Conservation (phyloP, 768 basidiomycete genomes). For the Suillus clintonianus region DNA sequence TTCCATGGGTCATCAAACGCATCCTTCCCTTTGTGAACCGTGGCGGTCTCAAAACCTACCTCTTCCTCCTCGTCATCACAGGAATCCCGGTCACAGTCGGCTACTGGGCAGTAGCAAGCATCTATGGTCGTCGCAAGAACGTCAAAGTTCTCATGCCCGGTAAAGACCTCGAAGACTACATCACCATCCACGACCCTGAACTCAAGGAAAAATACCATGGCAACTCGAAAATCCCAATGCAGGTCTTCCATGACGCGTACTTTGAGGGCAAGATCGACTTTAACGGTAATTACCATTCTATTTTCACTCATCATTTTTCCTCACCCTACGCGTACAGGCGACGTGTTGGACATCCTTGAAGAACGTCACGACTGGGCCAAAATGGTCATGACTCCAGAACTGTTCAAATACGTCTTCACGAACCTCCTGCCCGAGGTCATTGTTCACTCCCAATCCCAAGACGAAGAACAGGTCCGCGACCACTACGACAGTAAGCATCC, state of each 20-base stretch:
- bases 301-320: too few relatives aligned
- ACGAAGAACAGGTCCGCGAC: slow-evolving; percentile 93
- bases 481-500: slow-evolving; percentile 83
- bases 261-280: slow-evolving; percentile 96
- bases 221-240: slow-evolving; percentile 95
- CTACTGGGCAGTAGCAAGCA: slow-evolving; percentile 91
- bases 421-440: slow-evolving; percentile 92
- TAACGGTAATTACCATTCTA: slow-evolving; percentile 72
- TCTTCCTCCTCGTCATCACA: slow-evolving; percentile 74
- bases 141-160: slow-evolving; percentile 85
- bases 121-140: slow-evolving; percentile 78
- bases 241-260: slow-evolving; percentile 95
- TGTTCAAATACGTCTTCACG: slow-evolving; percentile 92
- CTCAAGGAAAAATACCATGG: slow-evolving; percentile 79
- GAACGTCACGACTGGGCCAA: slow-evolving; percentile 95
- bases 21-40: slow-evolving; percentile 80
- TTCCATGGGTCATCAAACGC: slow-evolving; percentile 85
- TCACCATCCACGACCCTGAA: slow-evolving; percentile 83
- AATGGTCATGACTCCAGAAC: slow-evolving; percentile 85
- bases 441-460: slow-evolving; percentile 86
- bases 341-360: slow-evolving; percentile 92
- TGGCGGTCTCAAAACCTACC: slow-evolving; percentile 83
- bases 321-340: slow-evolving; percentile 55
- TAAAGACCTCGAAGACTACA: slow-evolving; percentile 86
- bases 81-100: slow-evolving; percentile 76